Percentiles rank a stretch among this genome's conserved stretches.
Evolutionary conservation across 176 grass and related monocot species (phyloP).

Genomic region (Rhynchospora pubera): DNA sequence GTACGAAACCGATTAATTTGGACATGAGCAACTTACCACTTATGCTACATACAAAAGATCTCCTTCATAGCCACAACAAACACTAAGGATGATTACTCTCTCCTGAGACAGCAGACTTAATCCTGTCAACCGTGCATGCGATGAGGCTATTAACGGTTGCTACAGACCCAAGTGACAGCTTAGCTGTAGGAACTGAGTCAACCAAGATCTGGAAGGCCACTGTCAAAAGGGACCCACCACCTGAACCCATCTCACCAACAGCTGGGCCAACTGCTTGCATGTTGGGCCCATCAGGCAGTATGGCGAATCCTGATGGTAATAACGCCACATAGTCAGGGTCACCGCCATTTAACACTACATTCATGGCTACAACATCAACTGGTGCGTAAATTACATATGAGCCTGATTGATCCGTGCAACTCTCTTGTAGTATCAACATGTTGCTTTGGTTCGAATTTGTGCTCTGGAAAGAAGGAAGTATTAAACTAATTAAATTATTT

Average conservation of each 20-base stretch:
- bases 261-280: slow-evolving; percentile 14
- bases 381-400: slow-evolving; percentile 96
- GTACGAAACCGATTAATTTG: not conserved
- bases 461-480: slow-evolving; percentile 42
- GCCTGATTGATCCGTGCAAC: slow-evolving; percentile 75
- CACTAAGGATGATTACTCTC: slow-evolving; percentile 47
- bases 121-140: slow-evolving; percentile 90
- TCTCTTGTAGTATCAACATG: slow-evolving; percentile 99
- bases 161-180: slow-evolving; percentile 87
- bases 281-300: slow-evolving; percentile 57
- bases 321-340: slow-evolving; percentile 87
- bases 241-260: slow-evolving; percentile 23
- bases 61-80: not conserved
- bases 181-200: slow-evolving; percentile 86
- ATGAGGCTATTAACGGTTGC: slow-evolving; percentile 98
- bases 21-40: not conserved
- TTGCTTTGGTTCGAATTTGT: slow-evolving; percentile 96
- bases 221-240: slow-evolving; percentile 76
- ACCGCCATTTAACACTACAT: slow-evolving; percentile 90
- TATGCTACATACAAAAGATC: slow-evolving; percentile 19
- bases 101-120: slow-evolving; percentile 78
- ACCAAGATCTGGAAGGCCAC: slow-evolving; percentile 98
- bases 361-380: slow-evolving; percentile 92
- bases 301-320: slow-evolving; percentile 84
- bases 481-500: not conserved